Conservation (phyloP, 2,329 filamentous ascomycete genomes). For the Pseudogymnoascus sp. region DNA sequence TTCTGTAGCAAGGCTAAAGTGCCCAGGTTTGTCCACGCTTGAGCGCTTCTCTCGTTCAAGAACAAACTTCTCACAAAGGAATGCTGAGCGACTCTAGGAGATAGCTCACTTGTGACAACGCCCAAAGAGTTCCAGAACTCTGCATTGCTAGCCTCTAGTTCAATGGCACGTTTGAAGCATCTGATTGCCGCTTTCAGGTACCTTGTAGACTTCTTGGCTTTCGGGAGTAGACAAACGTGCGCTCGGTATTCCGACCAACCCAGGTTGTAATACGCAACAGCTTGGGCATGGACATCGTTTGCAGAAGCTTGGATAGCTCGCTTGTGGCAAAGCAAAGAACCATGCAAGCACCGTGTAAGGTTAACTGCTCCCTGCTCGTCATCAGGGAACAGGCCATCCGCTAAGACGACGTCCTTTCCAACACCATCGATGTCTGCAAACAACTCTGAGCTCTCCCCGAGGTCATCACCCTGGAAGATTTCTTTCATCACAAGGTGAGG, state of each 20-base stretch:
- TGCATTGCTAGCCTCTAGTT: conserved; percentile 84
- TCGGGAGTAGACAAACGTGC: conserved; percentile 54
- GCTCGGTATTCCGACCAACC: conserved; percentile 88
- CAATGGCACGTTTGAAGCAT: conserved; percentile 93
- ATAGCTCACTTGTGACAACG: conserved; percentile 79
- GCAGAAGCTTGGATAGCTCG: conserved; percentile 67
- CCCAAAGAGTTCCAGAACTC: conserved; percentile 98
- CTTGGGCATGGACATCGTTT: conserved; percentile 75
- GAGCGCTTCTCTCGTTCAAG: conserved; percentile 78
- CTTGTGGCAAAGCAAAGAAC: conserved; percentile 79
- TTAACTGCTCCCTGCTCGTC: conserved; percentile 30
- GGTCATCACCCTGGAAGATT: conserved; percentile 49
- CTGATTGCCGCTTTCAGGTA: conserved; percentile 75
- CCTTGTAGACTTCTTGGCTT: conserved; percentile 46
- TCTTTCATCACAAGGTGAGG: conserved; percentile 49
- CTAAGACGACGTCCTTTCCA: conserved; percentile 32
- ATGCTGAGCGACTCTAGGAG: conserved; percentile 83
- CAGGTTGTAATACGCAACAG: conserved; percentile 94
- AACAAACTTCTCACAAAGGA: conserved; percentile 88
- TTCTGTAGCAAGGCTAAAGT: conserved; percentile 77
- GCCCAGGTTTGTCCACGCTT: conserved; percentile 85
- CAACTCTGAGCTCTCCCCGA: conserved; percentile 47
- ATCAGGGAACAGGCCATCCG: conserved; percentile 26
- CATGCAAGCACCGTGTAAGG: conserved; percentile 54
- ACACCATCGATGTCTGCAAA: conserved; percentile 64